These are phyloP conservation scores for Xylariales sp. DNA, from an alignment of 2,329 filamentous ascomycete genomes.

Conservation along the genomic window DNA sequence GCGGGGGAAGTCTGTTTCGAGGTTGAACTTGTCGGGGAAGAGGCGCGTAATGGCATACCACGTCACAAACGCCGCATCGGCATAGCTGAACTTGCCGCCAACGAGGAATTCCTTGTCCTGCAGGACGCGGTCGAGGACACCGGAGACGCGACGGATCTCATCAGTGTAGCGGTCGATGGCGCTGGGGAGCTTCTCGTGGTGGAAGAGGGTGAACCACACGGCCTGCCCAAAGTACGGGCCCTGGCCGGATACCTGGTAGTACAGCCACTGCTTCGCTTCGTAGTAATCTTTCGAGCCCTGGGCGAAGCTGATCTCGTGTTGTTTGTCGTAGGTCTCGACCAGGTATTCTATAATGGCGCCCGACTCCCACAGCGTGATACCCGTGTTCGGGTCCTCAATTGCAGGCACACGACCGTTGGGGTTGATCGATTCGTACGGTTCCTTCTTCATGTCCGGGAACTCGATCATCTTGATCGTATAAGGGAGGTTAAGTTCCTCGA, in stretches of 20 bases:
- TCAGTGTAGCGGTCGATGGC: conserved; percentile 38
- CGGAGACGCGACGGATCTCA: conserved; percentile 37
- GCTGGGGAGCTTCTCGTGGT: conserved; percentile 35
- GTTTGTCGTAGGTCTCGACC: conserved; percentile 28
- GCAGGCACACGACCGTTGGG: conserved; percentile 9
- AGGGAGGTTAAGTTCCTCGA: conserved; percentile 25
- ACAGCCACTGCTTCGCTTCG: conserved; percentile 37
- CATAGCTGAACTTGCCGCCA: conserved; percentile 13
- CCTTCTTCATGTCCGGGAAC: conserved; percentile 21
- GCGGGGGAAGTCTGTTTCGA: no score
- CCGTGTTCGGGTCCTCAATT: conserved; percentile 9
- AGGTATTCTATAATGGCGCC: conserved; percentile 7
- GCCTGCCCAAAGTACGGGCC: conserved; percentile 44
- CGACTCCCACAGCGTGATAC: conserved; percentile 9
- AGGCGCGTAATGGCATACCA: no score
- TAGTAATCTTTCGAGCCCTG: conserved; percentile 28
- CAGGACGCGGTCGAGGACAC: conserved; percentile 37
- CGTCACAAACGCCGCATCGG: conserved; percentile 15
- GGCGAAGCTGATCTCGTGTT: conserved; percentile 29
- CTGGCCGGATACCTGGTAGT: conserved; percentile 39
- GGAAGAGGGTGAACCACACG: conserved; percentile 34
- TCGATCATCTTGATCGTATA: conserved; percentile 18
- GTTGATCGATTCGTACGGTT: conserved; percentile 19
- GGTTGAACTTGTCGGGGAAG: no score
- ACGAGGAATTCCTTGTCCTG: conserved; percentile 13